A percentile compares a stretch with the other conserved stretches of the same genome.
Evolutionary conservation across 805 yeast genomes (phyloP).

Genomic region (Schizosaccharomyces japonicus): DNA sequence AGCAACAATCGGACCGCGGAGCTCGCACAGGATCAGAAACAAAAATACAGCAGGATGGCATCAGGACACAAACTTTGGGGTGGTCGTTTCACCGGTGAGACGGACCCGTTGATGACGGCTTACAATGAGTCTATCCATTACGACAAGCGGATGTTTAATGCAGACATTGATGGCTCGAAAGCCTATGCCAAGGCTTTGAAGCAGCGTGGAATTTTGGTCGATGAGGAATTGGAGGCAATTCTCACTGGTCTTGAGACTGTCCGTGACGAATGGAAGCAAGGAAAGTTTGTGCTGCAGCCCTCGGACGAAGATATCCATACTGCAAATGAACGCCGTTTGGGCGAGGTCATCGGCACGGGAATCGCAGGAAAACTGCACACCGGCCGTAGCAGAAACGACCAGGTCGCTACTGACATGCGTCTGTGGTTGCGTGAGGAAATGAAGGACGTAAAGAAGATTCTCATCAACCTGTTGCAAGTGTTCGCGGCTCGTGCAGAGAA

Average conservation of each 20-base stretch:
- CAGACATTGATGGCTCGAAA: constrained; percentile 80
- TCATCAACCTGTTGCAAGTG: constrained; percentile 26
- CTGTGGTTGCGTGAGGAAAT: constrained; percentile 67
- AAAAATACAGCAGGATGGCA: no score
- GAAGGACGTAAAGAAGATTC: constrained; percentile 28
- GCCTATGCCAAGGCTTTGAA: constrained; percentile 74
- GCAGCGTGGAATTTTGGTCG: constrained; percentile 51
- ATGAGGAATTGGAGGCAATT: constrained; percentile 52
- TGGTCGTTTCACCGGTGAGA: constrained; percentile 77
- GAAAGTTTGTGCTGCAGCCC: constrained; percentile 43
- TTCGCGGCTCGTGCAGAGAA: constrained; percentile 51
- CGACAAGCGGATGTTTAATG: constrained; percentile 82
- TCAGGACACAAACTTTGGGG: constrained; percentile 78
- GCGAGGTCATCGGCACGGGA: constrained; percentile 79
- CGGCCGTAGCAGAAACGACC: constrained; percentile 97
- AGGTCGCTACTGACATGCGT: constrained; percentile 97
- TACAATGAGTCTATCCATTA: constrained; percentile 93
- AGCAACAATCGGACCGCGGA: no score
- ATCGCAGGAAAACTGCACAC: constrained; percentile 97
- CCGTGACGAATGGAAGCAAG: constrained; percentile 57
- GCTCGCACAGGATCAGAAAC: no score
- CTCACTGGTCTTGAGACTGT: constrained; percentile 60
- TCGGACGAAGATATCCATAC: constrained; percentile 98
- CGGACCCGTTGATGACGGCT: constrained; percentile 91
- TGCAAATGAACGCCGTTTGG: constrained; percentile 91